phyloP scores from a whole-genome alignment of 257 asterid species.

The Przewalskia tangutica region DNA sequence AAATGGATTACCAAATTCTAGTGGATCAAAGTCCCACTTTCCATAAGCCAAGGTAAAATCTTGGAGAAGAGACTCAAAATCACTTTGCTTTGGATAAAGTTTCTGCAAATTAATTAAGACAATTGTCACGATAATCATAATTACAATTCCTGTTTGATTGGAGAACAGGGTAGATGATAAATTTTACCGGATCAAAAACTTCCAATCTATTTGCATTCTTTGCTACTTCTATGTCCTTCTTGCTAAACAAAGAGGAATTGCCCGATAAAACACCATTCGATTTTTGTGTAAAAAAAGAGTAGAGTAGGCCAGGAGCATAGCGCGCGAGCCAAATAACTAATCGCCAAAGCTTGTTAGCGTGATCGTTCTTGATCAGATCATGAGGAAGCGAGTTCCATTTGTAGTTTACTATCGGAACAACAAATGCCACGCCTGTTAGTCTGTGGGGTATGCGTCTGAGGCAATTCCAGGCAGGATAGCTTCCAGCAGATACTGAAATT shows the following conservation, averaged over 20 bases:
- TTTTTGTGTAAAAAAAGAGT: constrained; percentile 82
- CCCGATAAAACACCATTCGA: constrained; percentile 56
- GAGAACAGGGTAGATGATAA: background rate
- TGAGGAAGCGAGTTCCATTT: constrained; percentile 74
- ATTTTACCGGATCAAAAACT: background rate
- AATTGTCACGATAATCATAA: background rate
- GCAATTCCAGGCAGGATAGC: constrained; percentile 72
- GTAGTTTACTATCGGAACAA: constrained; percentile 68
- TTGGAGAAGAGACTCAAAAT: constrained; percentile 58
- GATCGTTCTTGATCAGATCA: constrained; percentile 47
- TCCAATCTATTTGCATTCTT: constrained; percentile 30
- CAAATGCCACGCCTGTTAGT: constrained; percentile 71
- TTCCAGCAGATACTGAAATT: constrained; percentile 71
- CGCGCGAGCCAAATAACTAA: constrained; percentile 41
- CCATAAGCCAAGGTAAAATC: constrained; percentile 67
- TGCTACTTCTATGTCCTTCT: constrained; percentile 60
- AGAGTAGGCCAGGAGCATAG: constrained; percentile 46
- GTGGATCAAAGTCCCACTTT: constrained; percentile 90
- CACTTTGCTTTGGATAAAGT: constrained; percentile 23
- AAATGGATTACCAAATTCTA: constrained; percentile 50
- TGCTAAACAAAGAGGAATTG: constrained; percentile 54
- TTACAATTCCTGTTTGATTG: background rate
- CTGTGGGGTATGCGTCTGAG: constrained; percentile 63
- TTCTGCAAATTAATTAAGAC: background rate
- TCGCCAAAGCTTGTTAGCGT: constrained; percentile 49